Evolutionary conservation across 352 stramenopile species (phyloP).

Genomic region (Phytopythium cucurbitacearum): DNA sequence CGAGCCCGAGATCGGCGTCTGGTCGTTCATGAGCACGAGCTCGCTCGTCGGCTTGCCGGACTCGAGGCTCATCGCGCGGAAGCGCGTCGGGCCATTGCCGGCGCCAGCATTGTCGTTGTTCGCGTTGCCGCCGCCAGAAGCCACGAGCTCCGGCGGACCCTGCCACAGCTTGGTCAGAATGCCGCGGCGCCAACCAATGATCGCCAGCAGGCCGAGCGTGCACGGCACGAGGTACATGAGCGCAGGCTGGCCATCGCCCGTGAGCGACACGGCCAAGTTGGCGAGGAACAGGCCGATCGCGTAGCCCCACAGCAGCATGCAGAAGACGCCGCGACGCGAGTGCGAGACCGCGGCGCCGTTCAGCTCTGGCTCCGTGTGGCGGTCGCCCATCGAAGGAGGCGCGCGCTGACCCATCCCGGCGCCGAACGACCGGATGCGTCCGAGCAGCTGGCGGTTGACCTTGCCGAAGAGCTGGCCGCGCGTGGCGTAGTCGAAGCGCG

Average conservation of each 20-base stretch:
- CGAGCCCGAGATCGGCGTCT: conserved; percentile 38
- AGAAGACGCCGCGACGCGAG: conserved; percentile 54
- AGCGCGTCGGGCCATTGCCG: conserved; percentile 15
- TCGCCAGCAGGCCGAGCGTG: conserved; percentile 80
- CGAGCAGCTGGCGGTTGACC: conserved; percentile 40
- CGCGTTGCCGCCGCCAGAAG: conserved; percentile 3
- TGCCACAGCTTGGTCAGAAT: conserved; percentile 90
- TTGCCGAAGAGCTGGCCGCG: conserved; percentile 62
- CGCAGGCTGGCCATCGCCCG: conserved; percentile 91
- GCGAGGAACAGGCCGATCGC: conserved; percentile 91
- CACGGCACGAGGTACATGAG: conserved; percentile 96
- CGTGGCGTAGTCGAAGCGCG: conserved; percentile 91
- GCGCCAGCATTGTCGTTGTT: conserved; percentile 1
- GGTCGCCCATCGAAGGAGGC: too few relatives aligned
- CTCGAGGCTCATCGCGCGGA: conserved; percentile 20
- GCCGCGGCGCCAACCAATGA: conserved; percentile 73
- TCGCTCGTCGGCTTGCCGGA: conserved; percentile 22
- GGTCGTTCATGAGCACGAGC: conserved; percentile 31
- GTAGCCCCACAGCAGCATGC: conserved; percentile 91
- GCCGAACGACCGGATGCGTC: conserved; percentile 33
- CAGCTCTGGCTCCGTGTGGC: conserved; percentile 35
- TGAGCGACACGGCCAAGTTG: conserved; percentile 92
- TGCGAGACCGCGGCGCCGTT: conserved; percentile 21
- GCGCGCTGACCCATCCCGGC: conserved; percentile 5
- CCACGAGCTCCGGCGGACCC: conserved; percentile 65